A percentile compares a stretch with the other conserved stretches of the same genome.
Conservation (phyloP, 495 filamentous ascomycete species). For the Delitschia confertaspora region DNA sequence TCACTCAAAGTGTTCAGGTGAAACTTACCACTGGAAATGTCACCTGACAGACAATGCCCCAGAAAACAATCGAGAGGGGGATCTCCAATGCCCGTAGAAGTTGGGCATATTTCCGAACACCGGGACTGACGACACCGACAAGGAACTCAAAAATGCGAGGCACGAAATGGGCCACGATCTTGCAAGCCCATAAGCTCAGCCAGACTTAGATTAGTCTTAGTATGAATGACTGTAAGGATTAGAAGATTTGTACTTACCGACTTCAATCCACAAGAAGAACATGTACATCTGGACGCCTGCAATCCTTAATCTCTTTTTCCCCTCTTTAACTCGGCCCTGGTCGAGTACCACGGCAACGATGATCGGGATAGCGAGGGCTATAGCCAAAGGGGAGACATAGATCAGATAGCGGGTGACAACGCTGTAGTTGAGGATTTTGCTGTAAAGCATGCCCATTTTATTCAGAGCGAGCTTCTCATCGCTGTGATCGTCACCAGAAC, state of each 20-base stretch:
- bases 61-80: conserved; percentile 78
- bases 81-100: conserved; percentile 73
- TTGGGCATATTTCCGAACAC: conserved; percentile 84
- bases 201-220: conserved; percentile 45
- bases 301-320: conserved; percentile 41
- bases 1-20: neutral
- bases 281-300: conserved; percentile 60
- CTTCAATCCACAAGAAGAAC: conserved; percentile 87
- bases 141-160: conserved; percentile 79
- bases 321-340: conserved; percentile 7
- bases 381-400: conserved; percentile 71
- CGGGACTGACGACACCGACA: conserved; percentile 80
- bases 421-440: conserved; percentile 74
- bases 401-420: conserved; percentile 81
- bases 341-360: conserved; percentile 57
- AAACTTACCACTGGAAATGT: conserved; percentile 61
- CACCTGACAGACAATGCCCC: conserved; percentile 69
- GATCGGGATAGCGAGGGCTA: conserved; percentile 71
- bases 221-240: neutral
- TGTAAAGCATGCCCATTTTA: conserved; percentile 78
- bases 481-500: conserved; percentile 46
- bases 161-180: conserved; percentile 69
- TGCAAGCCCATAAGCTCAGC: conserved; percentile 79
- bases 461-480: conserved; percentile 55
- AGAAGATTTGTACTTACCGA: conserved; percentile 33